Conservation (phyloP, 2,329 filamentous ascomycete genomes). For the Neonectria punicea region DNA sequence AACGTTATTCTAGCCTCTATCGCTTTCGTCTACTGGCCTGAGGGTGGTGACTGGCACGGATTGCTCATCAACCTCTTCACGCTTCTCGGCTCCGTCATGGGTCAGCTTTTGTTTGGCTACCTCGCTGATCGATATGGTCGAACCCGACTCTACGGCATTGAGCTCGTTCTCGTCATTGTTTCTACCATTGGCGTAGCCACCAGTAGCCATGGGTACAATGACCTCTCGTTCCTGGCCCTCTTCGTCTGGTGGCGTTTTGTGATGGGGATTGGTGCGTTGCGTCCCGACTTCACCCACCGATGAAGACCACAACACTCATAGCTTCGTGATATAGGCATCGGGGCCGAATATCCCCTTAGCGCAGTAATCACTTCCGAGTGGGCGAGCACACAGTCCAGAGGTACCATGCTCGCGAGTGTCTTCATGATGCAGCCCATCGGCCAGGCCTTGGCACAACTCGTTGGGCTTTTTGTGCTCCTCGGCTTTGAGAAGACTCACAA, state of each 20-base stretch:
- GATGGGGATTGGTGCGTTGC: constrained; percentile 59
- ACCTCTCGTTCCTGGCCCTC: constrained; percentile 61
- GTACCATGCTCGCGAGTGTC: constrained; percentile 74
- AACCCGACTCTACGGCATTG: constrained; percentile 66
- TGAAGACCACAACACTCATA: constrained; percentile 15
- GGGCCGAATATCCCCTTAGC: constrained; percentile 74
- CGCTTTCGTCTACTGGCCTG: constrained; percentile 63
- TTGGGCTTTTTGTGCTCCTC: constrained; percentile 65
- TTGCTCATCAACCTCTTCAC: constrained; percentile 64
- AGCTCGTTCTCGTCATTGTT: constrained; percentile 65
- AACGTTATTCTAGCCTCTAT: constrained; percentile 65
- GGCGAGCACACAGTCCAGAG: constrained; percentile 69
- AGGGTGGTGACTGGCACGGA: constrained; percentile 56
- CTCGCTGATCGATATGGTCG: constrained; percentile 66
- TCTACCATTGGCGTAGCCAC: constrained; percentile 68
- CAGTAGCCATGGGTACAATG: constrained; percentile 59
- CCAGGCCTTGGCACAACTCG: constrained; percentile 71
- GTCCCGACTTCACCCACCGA: constrained; percentile 10
- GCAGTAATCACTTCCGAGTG: constrained; percentile 76
- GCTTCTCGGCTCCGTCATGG: constrained; percentile 62
- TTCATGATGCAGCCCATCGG: constrained; percentile 77
- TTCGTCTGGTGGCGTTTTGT: constrained; percentile 66
- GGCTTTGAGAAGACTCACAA: constrained; percentile 55
- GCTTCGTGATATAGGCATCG: constrained; percentile 59
- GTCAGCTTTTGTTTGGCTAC: constrained; percentile 63